Evolutionary conservation across 2,329 filamentous ascomycete species (phyloP).

Genomic region (Didymella pinodella): DNA sequence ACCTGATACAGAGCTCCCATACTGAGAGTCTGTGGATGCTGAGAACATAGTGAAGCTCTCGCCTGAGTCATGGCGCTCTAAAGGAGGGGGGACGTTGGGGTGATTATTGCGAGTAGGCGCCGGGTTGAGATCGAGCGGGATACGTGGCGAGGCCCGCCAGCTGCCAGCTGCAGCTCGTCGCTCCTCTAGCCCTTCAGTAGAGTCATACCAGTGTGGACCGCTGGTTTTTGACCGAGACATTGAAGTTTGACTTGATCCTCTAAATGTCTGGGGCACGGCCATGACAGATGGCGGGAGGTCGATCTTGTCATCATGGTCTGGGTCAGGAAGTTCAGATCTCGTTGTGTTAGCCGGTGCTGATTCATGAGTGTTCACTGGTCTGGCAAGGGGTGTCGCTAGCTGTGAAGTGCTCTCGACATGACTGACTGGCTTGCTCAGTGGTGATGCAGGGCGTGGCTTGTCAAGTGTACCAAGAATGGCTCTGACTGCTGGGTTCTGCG

Average conservation of each 20-base stretch:
- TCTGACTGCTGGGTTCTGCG: constrained; percentile 44
- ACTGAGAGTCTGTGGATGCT: constrained; percentile 66
- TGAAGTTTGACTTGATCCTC: background rate
- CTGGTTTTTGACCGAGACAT: constrained; percentile 33
- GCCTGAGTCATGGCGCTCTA: constrained; percentile 63
- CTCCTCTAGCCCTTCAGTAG: constrained; percentile 48
- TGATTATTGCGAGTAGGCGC: constrained; percentile 50
- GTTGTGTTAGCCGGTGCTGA: constrained; percentile 12
- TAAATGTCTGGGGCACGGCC: constrained; percentile 6
- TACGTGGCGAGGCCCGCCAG: constrained; percentile 60
- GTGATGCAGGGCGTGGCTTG: constrained; percentile 35
- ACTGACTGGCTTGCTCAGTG: constrained; percentile 40
- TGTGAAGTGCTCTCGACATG: constrained; percentile 61
- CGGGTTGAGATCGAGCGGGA: constrained; percentile 58
- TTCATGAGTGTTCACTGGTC: constrained; percentile 46
- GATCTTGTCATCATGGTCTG: constrained; percentile 49
- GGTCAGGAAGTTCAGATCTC: constrained; percentile 41
- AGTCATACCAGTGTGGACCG: constrained; percentile 46
- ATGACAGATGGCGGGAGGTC: constrained; percentile 48
- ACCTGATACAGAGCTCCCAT: constrained; percentile 60
- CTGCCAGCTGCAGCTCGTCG: constrained; percentile 52
- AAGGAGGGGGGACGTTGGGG: constrained; percentile 43
- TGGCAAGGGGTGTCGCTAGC: constrained; percentile 63
- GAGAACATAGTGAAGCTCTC: constrained; percentile 72
- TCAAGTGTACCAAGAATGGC: constrained; percentile 45